These are phyloP conservation scores for Exserohilum rostratum DNA, from an alignment of 2,329 filamentous ascomycete species.

Conservation along the genomic window DNA sequence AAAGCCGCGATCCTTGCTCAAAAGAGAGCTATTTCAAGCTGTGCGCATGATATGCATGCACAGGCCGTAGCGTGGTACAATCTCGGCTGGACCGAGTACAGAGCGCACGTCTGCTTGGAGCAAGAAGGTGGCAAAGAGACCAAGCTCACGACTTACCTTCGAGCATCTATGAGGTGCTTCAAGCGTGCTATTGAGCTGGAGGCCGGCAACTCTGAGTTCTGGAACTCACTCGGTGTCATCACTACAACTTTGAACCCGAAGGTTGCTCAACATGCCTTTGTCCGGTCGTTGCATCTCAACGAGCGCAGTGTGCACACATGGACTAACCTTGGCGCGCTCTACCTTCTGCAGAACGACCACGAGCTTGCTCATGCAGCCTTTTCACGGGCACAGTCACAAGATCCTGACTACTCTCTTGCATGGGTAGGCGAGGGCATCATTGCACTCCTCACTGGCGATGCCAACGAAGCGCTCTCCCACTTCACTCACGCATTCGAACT, in stretches of 20 bases:
- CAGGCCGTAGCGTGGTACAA: conserved; percentile 98
- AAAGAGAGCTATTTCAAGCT: conserved; percentile 80
- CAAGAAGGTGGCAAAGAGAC: conserved; percentile 33
- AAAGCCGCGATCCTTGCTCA: conserved; percentile 80
- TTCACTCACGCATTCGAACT: conserved; percentile 97
- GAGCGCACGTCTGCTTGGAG: conserved; percentile 73
- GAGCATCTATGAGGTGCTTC: conserved; percentile 85
- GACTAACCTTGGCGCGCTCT: conserved; percentile 89
- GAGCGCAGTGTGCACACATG: conserved; percentile 83
- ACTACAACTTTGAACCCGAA: conserved; percentile 85
- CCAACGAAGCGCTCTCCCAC: conserved; percentile 77
- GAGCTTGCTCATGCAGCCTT: conserved; percentile 90
- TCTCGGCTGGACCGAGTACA: conserved; percentile 89
- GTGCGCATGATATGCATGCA: conserved; percentile 77
- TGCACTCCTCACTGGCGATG: conserved; percentile 75
- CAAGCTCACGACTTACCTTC: conserved; percentile 70
- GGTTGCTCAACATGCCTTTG: conserved; percentile 91
- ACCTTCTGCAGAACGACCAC: conserved; percentile 80
- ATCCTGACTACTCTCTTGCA: conserved; percentile 90
- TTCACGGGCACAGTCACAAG: conserved; percentile 87
- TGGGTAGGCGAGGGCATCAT: conserved; percentile 94
- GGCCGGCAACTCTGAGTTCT: conserved; percentile 92
- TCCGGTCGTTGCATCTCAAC: conserved; percentile 89
- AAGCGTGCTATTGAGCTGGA: conserved; percentile 96
- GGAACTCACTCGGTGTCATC: conserved; percentile 92